A percentile compares a stretch with the other conserved stretches of the same genome.
Evolutionary conservation across 352 stramenopile species (phyloP).

Genomic region (Aphanomyces stellatus): DNA sequence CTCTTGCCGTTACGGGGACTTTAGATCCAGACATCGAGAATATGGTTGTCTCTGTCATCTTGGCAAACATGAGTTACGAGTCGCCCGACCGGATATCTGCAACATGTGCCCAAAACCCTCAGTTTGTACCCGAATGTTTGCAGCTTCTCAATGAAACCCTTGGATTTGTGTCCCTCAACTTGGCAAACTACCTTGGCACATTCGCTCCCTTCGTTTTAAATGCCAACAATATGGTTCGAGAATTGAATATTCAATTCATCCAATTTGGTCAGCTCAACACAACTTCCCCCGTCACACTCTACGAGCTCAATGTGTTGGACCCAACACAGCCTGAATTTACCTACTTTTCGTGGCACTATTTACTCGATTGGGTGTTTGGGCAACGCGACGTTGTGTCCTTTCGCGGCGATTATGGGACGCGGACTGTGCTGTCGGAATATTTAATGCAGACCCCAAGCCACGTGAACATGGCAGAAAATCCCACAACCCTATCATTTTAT

Average conservation of each 20-base stretch:
- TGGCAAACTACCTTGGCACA: not conserved
- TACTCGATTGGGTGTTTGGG: not conserved
- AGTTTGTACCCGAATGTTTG: not conserved
- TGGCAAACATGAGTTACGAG: not conserved
- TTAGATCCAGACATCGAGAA: not conserved
- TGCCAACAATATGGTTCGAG: not conserved
- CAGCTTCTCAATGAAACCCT: not conserved
- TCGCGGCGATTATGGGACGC: not conserved
- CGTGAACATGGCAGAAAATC: not conserved
- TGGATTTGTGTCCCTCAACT: too few relatives aligned
- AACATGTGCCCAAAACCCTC: not conserved
- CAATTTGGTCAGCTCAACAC: slow-evolving; percentile 1
- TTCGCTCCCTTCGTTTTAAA: not conserved
- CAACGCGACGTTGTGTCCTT: not conserved
- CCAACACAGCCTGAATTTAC: not conserved
- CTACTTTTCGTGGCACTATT: not conserved
- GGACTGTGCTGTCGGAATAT: not conserved
- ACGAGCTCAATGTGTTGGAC: not conserved
- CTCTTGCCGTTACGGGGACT: not conserved
- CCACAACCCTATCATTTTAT: not conserved
- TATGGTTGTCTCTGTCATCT: not conserved
- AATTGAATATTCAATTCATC: not conserved
- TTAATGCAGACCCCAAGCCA: not conserved
- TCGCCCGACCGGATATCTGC: not conserved
- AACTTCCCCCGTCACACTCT: not conserved